A percentile compares a stretch with the other conserved stretches of the same genome.
phyloP scores from a whole-genome alignment of 345 rosid species.

The Iberis pinnata region DNA sequence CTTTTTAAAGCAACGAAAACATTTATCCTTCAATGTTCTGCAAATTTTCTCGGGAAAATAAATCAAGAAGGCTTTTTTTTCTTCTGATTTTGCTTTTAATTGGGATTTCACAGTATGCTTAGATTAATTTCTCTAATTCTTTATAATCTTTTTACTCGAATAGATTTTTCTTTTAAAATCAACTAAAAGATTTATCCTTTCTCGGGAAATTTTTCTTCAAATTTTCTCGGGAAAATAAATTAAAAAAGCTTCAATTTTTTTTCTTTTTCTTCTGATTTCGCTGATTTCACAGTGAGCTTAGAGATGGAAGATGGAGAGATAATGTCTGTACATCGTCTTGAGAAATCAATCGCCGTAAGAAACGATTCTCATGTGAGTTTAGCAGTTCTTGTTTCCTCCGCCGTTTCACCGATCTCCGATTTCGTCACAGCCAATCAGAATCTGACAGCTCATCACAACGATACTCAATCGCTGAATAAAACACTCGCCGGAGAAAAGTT shows the following conservation, averaged over 20 bases:
- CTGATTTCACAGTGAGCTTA: slow-evolving; percentile 20
- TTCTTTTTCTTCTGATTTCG: background rate
- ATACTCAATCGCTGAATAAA: background rate
- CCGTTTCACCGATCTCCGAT: slow-evolving; percentile 7
- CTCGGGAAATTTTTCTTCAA: background rate
- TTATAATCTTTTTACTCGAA: too few species aligned
- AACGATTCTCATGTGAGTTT: slow-evolving; percentile 30
- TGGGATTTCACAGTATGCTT: too few species aligned
- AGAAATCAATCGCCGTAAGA: slow-evolving; percentile 21
- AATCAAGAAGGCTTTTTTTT: background rate
- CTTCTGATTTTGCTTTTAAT: too few species aligned
- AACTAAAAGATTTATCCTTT: background rate
- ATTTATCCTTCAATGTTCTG: background rate
- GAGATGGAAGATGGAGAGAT: slow-evolving; percentile 30
- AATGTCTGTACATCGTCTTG: slow-evolving; percentile 21
- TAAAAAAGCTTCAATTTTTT: background rate
- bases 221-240: slow-evolving; percentile 1
- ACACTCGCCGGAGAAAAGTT: too few species aligned
- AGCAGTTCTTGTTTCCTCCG: slow-evolving; percentile 28
- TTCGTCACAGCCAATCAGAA: slow-evolving; percentile 19
- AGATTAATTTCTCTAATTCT: too few species aligned
- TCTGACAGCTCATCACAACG: slow-evolving; percentile 13
- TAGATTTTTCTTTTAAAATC: too few species aligned
- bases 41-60: slow-evolving; percentile 3
- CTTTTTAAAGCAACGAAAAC: too few species aligned